phyloP scores from a whole-genome alignment of 1,139 yeast species.

The Diutina pseudorugosa region DNA sequence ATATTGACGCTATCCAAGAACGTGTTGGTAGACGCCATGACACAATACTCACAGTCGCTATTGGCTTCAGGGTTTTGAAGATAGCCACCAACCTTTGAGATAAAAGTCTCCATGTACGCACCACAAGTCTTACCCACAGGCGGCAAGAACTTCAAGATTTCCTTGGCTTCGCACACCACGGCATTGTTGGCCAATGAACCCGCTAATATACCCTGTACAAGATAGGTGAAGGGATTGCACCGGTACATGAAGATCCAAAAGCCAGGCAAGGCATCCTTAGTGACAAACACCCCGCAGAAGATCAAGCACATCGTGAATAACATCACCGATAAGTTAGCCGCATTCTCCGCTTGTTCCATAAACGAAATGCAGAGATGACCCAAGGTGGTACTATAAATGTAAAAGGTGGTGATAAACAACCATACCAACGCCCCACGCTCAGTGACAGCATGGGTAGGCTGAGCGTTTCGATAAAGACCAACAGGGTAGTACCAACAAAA shows the following conservation, averaged over 20 bases:
- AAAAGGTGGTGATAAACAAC: constrained; percentile 44
- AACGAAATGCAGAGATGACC: constrained; percentile 58
- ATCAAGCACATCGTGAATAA: constrained; percentile 56
- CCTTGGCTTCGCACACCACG: background rate
- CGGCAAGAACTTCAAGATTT: background rate
- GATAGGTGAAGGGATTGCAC: constrained; percentile 57
- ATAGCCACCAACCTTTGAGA: constrained; percentile 37
- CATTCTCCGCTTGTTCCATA: constrained; percentile 55
- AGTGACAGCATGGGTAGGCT: constrained; percentile 11
- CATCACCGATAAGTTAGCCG: constrained; percentile 55
- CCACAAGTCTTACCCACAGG: constrained; percentile 53
- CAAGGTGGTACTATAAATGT: constrained; percentile 47
- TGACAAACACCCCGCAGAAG: constrained; percentile 76
- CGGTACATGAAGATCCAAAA: constrained; percentile 51
- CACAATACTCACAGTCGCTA: constrained; percentile 38
- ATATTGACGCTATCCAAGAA: constrained; percentile 34
- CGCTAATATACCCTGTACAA: constrained; percentile 12
- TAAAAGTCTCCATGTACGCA: constrained; percentile 45
- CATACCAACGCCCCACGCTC: constrained; percentile 57
- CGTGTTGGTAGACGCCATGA: constrained; percentile 34
- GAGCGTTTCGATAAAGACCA: constrained; percentile 52
- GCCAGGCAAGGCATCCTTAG: constrained; percentile 37
- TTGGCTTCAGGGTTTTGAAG: constrained; percentile 30
- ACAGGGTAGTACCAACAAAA: constrained; percentile 77
- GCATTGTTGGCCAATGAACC: background rate